Conservation (phyloP, 2,329 filamentous ascomycete genomes). For the Neopestalotiopsis sp. region DNA sequence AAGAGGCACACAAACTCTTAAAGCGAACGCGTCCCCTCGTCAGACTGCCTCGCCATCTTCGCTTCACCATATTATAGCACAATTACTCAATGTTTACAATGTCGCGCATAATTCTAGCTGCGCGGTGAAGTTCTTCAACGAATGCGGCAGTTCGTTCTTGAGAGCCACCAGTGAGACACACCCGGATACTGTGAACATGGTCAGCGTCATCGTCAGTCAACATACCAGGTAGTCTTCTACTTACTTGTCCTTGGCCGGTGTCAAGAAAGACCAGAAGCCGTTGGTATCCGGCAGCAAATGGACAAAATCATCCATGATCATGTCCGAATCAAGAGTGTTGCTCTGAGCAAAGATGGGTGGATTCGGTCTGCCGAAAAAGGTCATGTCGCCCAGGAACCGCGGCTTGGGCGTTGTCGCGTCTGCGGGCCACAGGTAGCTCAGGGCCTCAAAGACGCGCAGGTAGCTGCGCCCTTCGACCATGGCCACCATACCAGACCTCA, state of each 20-base stretch:
- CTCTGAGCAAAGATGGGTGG: conserved; percentile 17
- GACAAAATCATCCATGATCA: conserved; percentile 13
- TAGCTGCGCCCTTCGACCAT: conserved; percentile 11
- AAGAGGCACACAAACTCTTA: background rate
- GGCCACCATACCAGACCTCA: conserved; percentile 2
- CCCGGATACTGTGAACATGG: background rate
- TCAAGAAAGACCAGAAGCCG: conserved; percentile 17
- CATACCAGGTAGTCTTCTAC: background rate
- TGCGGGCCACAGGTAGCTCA: conserved; percentile 13
- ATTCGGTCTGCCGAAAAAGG: conserved; percentile 12
- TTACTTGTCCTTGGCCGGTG: conserved; percentile 17
- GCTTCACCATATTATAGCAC: background rate
- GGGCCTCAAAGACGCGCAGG: conserved; percentile 12
- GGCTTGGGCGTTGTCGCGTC: conserved; percentile 11
- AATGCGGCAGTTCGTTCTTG: conserved; percentile 15
- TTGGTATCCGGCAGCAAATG: conserved; percentile 13
- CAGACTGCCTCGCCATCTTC: background rate
- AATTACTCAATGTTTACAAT: background rate
- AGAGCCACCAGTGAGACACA: conserved; percentile 15
- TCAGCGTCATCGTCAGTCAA: background rate
- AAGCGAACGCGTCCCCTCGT: background rate
- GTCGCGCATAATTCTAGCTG: conserved; percentile 15
- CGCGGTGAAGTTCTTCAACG: conserved; percentile 14
- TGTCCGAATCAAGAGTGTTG: conserved; percentile 1
- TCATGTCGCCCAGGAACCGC: conserved; percentile 10